A percentile compares a stretch with the other conserved stretches of the same genome.
Evolutionary conservation across 305 asterid species (phyloP).

Genomic region (Coffea humblotiana): DNA sequence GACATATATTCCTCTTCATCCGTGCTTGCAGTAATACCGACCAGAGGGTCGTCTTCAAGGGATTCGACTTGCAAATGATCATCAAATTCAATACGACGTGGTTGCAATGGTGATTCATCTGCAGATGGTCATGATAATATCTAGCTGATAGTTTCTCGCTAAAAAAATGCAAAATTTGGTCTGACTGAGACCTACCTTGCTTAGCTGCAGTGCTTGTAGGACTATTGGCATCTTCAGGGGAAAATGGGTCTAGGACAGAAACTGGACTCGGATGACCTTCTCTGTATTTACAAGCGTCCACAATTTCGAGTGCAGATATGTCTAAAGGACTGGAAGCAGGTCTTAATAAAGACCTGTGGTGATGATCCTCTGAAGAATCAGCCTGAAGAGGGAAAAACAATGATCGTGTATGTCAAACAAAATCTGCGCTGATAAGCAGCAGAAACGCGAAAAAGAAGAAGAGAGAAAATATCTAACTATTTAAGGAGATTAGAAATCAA

Average conservation of each 20-base stretch:
- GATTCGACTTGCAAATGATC: conserved; percentile 35
- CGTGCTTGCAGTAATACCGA: conserved; percentile 24
- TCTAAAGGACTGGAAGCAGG: conserved; percentile 36
- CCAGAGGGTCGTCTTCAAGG: conserved; percentile 31
- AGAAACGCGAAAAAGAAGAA: not conserved
- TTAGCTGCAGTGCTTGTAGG: conserved; percentile 45
- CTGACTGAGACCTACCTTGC: conserved; percentile 38
- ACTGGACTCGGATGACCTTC: conserved; percentile 81
- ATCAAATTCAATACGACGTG: conserved; percentile 58
- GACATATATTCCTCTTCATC: conserved; percentile 45
- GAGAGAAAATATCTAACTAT: not conserved
- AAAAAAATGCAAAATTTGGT: conserved; percentile 5
- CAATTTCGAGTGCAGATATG: conserved; percentile 30
- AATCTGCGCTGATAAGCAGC: not conserved
- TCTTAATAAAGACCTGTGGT: conserved; percentile 36
- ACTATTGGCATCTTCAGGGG: conserved; percentile 48
- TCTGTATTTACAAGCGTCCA: conserved; percentile 42
- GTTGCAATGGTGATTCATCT: conserved; percentile 43
- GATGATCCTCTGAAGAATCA: conserved; percentile 40
- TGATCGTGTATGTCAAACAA: not conserved
- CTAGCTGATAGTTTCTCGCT: conserved; percentile 1
- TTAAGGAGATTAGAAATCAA: not conserved
- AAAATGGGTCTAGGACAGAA: conserved; percentile 80
- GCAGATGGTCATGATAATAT: conserved; percentile 24
- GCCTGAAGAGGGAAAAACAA: conserved; percentile 33